Evolutionary conservation across 345 rosid species (phyloP), one percentile per base, ranked within the genome.

Genomic region (Linum lewisii): DNA sequence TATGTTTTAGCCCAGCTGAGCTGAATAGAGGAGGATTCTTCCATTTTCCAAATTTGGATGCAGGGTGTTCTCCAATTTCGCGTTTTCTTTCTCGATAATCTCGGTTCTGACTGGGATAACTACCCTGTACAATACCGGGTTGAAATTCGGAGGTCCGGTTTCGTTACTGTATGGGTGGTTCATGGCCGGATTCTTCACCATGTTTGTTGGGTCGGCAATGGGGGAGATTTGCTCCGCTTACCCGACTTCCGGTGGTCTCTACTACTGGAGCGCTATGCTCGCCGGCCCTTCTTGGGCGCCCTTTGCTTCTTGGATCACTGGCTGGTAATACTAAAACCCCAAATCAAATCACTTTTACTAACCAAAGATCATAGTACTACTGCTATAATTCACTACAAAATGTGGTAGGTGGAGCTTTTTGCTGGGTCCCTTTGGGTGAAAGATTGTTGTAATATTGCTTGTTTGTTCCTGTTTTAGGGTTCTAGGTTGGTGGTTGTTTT

Each of bases 231-330:
- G 99, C 67, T 93, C 97, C 24, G 79, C 99, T 44, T 88, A 82
- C 68, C 99, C 99, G 11, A 93, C 99, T 56, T 93, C 97, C 18
- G 95, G 99, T 21, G 99, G 99, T 45, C 91, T 93, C 49, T 93
- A 93, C 69, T 93, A 86, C 64, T 93, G 99, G 99, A 93, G 99
- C 75, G 99, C 99, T 55, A 86, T 74, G 85, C 96, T 92, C 68
- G 97, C 95, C 18, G 98, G 98, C 44, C 81, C 75, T 7, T 49
- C 73, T 5, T 88, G 99, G 99, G 89, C 99, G 11, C 94, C 99
- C 19, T 78, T 93, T 51, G 97, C 97, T 38, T 86, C 97, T 59
- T 93, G 99, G 99, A 61, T 89, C 57, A 93, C 95, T 25, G 97
- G 97, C 81, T 93, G 99, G 96, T 92, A 78, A 63, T 59, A 16